phyloP scores from a whole-genome alignment of 306 rosid species.

The Oxytropis ochrocephala region DNA sequence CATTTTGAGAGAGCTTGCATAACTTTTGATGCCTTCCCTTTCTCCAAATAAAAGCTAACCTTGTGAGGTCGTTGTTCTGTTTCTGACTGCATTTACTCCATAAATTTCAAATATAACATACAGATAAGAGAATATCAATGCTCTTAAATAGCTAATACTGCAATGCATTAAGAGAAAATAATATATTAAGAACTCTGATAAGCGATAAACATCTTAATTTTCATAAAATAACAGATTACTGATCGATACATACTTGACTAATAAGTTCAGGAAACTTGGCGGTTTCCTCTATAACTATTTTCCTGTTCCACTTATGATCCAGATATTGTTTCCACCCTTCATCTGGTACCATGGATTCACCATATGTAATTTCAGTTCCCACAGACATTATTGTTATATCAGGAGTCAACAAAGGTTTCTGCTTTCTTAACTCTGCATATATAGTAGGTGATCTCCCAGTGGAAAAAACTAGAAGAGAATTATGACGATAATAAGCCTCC shows the following conservation, averaged over 20 bases:
- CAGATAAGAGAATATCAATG: neutral
- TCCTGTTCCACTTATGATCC: conserved; percentile 61
- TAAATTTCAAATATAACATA: neutral
- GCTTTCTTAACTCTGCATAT: conserved; percentile 39
- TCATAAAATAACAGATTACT: neutral
- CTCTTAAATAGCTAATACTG: neutral
- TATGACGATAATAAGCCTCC: conserved; percentile 73
- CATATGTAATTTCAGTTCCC: conserved; percentile 78
- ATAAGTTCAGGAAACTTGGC: conserved; percentile 57
- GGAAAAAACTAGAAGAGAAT: conserved; percentile 80
- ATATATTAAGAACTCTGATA: neutral
- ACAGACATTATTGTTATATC: conserved; percentile 71
- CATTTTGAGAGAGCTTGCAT: conserved; percentile 39
- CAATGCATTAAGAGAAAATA: neutral
- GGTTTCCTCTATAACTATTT: conserved; percentile 61
- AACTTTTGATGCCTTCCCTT: conserved; percentile 45
- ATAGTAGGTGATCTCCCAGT: conserved; percentile 75
- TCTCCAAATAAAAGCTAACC: conserved; percentile 73
- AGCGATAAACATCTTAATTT: neutral
- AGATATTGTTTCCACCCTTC: conserved; percentile 47
- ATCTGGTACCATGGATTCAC: conserved; percentile 52
- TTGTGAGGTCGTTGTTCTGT: conserved; percentile 78
- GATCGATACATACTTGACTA: conserved; percentile 46
- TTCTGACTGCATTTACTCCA: conserved; percentile 51
- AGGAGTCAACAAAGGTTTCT: conserved; percentile 72